Percentiles rank a stretch among this genome's conserved stretches.
Conservation (phyloP, 495 filamentous ascomycete genomes). For the Aspergillus saccharolyticus region DNA sequence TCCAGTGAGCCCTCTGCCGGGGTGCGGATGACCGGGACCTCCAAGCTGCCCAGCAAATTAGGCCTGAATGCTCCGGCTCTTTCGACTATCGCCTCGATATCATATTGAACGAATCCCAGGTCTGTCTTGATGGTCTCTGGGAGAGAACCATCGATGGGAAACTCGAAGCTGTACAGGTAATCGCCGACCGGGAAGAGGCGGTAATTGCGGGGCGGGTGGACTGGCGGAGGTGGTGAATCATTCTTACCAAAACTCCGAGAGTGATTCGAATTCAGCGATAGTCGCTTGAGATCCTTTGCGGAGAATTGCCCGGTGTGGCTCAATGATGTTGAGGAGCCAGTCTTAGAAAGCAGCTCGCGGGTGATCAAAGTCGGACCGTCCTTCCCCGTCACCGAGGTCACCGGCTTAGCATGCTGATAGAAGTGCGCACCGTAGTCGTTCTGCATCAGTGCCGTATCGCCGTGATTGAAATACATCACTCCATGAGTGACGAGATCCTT, state of each 20-base stretch:
- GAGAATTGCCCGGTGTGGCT: slow-evolving; percentile 29
- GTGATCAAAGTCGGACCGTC: slow-evolving; percentile 38
- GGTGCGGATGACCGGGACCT: slow-evolving; percentile 80
- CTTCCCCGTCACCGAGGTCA: slow-evolving; percentile 44
- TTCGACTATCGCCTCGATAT: slow-evolving; percentile 83
- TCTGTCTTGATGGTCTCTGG: slow-evolving; percentile 91
- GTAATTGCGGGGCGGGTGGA: slow-evolving; percentile 82
- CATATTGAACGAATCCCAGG: slow-evolving; percentile 82
- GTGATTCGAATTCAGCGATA: slow-evolving; percentile 71
- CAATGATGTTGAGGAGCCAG: slow-evolving; percentile 32
- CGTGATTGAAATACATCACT: slow-evolving; percentile 46
- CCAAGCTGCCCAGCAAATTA: slow-evolving; percentile 78
- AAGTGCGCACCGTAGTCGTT: slow-evolving; percentile 51
- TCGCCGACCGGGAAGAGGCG: slow-evolving; percentile 84
- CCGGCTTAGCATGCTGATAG: slow-evolving; percentile 39
- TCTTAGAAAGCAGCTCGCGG: slow-evolving; percentile 39
- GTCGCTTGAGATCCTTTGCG: slow-evolving; percentile 51
- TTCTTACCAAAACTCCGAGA: slow-evolving; percentile 85
- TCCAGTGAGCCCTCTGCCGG: slow-evolving; percentile 90
- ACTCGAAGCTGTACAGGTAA: slow-evolving; percentile 92
- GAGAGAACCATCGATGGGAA: slow-evolving; percentile 86
- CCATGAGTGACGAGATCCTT: slow-evolving; percentile 50
- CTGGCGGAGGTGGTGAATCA: slow-evolving; percentile 54
- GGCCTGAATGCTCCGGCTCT: slow-evolving; percentile 88
- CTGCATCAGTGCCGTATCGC: slow-evolving; percentile 60